Base-by-base conservation (phyloP, 2,329 filamentous ascomycete species). In the Fusarium praegraminearum region DNA sequence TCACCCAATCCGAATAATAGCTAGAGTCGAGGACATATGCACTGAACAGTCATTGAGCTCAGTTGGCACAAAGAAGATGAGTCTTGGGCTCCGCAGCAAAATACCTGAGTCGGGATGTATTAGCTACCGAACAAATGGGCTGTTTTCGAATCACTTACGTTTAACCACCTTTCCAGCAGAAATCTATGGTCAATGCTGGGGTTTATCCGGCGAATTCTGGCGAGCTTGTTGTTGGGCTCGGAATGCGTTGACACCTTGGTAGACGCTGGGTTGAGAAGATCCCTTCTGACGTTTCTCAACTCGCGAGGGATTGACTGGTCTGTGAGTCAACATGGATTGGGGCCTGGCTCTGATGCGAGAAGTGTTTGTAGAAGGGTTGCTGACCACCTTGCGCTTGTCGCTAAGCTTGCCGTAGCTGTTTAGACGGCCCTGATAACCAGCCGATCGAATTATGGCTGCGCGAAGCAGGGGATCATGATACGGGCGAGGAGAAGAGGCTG, bases 381-480 rank as follows among this genome's bases (percentile, higher is more conserved):
- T 28, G 13, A 11, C 47, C 24, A 30, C 30, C n/a, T 16, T 45
- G 7, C 20, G 38, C 33, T 69, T 68, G 18, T 62, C 58, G 8
- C 18, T n/a, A 18, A 43, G 50, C 53, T 63, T 72, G n/a, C 52
- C 53, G 45, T 68, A 78, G n/a, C 59, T 75, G 7, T 56, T 61
- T 3, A 68, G 24, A 1, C 70, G 63, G 41, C 67, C 61, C 28
- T 75, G 71, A 30, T 71, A 61, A 3, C 43, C 36, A 5, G 78
- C 78, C 2, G 77, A 75, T 3, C 73, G 62, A 1, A 79, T 57
- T 2, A 78, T 74, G 0, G 75, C 77, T 15, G 71, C 44, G 0
- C 77, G 74, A 54, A 80, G 63, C 1, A 77, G 44, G 1, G 65
- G 59, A 50, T 80, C 78, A 2, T 73, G 67, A 32, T 74, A 77